These are phyloP conservation scores for Penicillium freii DNA, from an alignment of 2,329 filamentous ascomycete species.

Conservation along the genomic window DNA sequence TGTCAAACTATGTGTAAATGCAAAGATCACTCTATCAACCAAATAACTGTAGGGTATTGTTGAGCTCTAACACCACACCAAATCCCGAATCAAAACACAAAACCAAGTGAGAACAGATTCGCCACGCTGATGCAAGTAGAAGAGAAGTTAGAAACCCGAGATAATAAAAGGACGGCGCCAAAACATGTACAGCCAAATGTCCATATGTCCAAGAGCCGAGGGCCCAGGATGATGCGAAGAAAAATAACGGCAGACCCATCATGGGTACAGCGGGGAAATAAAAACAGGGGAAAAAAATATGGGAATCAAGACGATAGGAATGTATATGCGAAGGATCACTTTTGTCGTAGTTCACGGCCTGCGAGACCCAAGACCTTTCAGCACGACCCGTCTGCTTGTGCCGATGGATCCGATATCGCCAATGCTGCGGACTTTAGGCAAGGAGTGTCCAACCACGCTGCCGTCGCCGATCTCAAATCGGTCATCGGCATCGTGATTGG, in stretches of 20 bases:
- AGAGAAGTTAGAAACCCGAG: slow-evolving; percentile 14
- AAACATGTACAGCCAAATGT: slow-evolving; percentile 4
- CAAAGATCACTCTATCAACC: slow-evolving; percentile 3
- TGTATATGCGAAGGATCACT: background rate
- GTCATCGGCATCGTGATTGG: slow-evolving; percentile 17
- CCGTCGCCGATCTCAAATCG: slow-evolving; percentile 4
- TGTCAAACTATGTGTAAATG: background rate
- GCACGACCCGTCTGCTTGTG: slow-evolving; percentile 39
- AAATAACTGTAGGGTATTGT: slow-evolving; percentile 13
- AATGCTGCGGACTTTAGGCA: slow-evolving; percentile 39
- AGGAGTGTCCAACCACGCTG: slow-evolving; percentile 5
- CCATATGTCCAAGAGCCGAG: slow-evolving; percentile 7
- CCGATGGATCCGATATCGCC: slow-evolving; percentile 40
- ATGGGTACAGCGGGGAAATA: background rate
- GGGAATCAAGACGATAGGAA: background rate
- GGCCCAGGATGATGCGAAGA: slow-evolving; percentile 6
- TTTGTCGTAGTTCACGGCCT: slow-evolving; percentile 7
- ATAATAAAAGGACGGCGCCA: slow-evolving; percentile 3
- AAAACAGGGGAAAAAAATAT: background rate
- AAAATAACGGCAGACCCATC: slow-evolving; percentile 7
- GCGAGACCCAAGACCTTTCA: slow-evolving; percentile 37
- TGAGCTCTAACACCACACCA: slow-evolving; percentile 10
- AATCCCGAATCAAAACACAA: slow-evolving; percentile 10
- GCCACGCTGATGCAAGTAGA: slow-evolving; percentile 28
- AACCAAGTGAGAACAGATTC: slow-evolving; percentile 18